These are phyloP conservation scores for Arthrobotrys entomopaga DNA, from an alignment of 2,329 filamentous ascomycete species.

Conservation along the genomic window DNA sequence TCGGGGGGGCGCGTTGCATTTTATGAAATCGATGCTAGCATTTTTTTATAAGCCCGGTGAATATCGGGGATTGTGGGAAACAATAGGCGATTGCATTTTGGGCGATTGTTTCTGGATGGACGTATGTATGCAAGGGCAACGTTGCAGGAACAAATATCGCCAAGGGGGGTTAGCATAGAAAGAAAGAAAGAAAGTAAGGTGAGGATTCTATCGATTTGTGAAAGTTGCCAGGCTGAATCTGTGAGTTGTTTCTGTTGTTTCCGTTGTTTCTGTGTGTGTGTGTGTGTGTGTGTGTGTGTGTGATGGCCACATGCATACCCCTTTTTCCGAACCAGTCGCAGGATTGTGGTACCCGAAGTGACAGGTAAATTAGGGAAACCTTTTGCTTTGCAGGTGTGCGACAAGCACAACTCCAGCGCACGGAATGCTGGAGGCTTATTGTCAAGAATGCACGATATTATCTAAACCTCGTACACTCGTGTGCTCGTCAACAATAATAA, in stretches of 20 bases:
- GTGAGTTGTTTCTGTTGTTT: too few species aligned
- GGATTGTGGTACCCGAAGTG: conserved; percentile 55
- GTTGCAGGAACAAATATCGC: conserved; percentile 27
- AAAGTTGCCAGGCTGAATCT: too few species aligned
- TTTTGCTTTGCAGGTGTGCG: neutral
- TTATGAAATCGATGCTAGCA: too few species aligned
- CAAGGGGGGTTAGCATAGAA: too few species aligned
- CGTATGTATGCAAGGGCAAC: conserved; percentile 39
- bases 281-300: conserved; percentile 37
- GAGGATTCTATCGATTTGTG: neutral
- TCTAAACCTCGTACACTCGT: neutral
- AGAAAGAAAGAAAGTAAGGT: conserved; percentile 34
- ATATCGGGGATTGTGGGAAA: conserved; percentile 19
- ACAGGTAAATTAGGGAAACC: conserved; percentile 51
- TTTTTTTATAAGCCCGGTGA: conserved; percentile 23
- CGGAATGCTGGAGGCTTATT: conserved; percentile 4
- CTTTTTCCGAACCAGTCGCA: conserved; percentile 56
- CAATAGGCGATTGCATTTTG: neutral
- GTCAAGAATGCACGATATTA: conserved; percentile 15
- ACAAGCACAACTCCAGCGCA: neutral
- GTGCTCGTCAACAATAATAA: too few species aligned
- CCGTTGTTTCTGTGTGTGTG: too few species aligned
- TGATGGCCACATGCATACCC: conserved; percentile 55
- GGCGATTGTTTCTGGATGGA: conserved; percentile 12
- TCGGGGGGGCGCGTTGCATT: neutral